Evolutionary conservation across 2,329 filamentous ascomycete genomes (phyloP).

Genomic region (Botrytis aclada): DNA sequence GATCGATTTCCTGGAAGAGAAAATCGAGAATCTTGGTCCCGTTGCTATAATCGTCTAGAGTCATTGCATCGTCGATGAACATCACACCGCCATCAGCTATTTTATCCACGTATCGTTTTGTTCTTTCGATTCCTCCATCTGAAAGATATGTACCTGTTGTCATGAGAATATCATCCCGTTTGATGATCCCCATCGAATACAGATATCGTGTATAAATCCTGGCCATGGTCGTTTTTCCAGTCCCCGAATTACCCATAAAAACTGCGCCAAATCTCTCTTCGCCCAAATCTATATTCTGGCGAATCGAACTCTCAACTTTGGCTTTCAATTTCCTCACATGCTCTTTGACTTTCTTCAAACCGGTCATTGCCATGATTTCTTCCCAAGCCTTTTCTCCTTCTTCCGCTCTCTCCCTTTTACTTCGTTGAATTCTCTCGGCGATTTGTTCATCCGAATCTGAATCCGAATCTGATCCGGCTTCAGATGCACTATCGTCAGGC

Average conservation of each 20-base stretch:
- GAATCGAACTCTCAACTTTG: slow-evolving; percentile 46
- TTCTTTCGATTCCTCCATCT: slow-evolving; percentile 55
- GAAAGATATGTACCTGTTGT: slow-evolving; percentile 64
- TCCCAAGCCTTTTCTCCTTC: slow-evolving; percentile 46
- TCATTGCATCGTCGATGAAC: slow-evolving; percentile 64
- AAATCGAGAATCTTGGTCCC: slow-evolving; percentile 58
- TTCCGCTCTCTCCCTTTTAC: slow-evolving; percentile 34
- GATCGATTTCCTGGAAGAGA: slow-evolving; percentile 68
- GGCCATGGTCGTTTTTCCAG: slow-evolving; percentile 67
- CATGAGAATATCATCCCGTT: slow-evolving; percentile 58
- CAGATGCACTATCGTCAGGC: not conserved
- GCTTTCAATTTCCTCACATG: slow-evolving; percentile 49
- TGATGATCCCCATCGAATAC: slow-evolving; percentile 55
- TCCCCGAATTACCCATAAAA: slow-evolving; percentile 56
- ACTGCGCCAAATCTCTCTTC: slow-evolving; percentile 49
- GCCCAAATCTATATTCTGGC: slow-evolving; percentile 45
- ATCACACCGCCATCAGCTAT: slow-evolving; percentile 66
- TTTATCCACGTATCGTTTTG: slow-evolving; percentile 53
- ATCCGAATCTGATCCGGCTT: not conserved
- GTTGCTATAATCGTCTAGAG: slow-evolving; percentile 11
- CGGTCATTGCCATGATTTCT: slow-evolving; percentile 51
- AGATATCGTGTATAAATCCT: slow-evolving; percentile 66
- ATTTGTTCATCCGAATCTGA: not conserved
- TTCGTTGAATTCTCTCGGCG: not conserved
- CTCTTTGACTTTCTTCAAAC: slow-evolving; percentile 52